Base-by-base conservation (phyloP, 2,329 filamentous ascomycete genomes). In the Fusarium concolor region DNA sequence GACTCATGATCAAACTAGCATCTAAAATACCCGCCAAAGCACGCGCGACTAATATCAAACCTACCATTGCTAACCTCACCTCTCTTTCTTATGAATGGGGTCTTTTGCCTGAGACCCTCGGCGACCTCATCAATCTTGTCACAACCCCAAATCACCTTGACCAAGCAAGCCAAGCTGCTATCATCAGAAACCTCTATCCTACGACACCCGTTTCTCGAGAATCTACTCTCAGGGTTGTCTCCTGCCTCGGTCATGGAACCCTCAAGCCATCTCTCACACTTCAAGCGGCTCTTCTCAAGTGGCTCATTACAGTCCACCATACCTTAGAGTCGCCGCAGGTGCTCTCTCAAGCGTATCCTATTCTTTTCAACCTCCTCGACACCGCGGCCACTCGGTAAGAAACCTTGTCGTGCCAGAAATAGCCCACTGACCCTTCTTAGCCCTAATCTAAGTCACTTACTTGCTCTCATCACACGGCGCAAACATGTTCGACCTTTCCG, bases 401-500 rank as follows among this genome's bases (percentile, higher is more conserved):
- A 6, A 24, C 2, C 38, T 41, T n/a, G 5, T n/a, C 9, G n/a
- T 24, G 4, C 6, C 14, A 17, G 12, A 20, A 10, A 12, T 14
- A 35, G 9, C 22, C 44, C 29, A 24, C 62, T 74, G 78, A 74
- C 71, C 3, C n/a, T 4, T 71, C 6, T 10, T 10, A 86, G 87
- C 57, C 82, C 86, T 12, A 83, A 86, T 65, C 76, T 96, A 49
- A 94, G 92, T 74, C 92, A 96, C 79, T 78, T 97, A 35, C 83
- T 97, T 22, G 93, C 92, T 5, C 78, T 95, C 29, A 88, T 95
- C 45, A 96, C 93, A 44, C 85, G 92, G 56, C 88, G 93, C 56
- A 93, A 89, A 74, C 93, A 97, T 79, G 93, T 97, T 43, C 89
- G 90, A 67, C 92, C 92, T 3, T 94, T 93, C 75, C 86, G 93